Conservation (phyloP, 371 early-diverging fungal genomes). For the Mortierella sp. region DNA sequence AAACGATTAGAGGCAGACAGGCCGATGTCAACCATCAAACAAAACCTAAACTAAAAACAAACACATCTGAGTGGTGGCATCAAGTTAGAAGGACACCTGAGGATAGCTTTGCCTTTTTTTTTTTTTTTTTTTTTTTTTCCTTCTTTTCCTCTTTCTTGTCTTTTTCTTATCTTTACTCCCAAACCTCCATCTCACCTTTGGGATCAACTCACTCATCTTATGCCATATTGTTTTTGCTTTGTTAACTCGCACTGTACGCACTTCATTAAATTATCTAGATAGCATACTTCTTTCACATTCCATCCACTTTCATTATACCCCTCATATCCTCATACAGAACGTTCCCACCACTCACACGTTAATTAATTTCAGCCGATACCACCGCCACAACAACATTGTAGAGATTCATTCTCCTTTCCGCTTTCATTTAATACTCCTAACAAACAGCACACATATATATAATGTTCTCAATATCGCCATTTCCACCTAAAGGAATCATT, state of each 20-base stretch:
- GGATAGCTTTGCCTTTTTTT: neutral
- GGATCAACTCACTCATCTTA: neutral
- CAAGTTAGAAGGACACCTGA: neutral
- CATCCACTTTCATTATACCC: neutral
- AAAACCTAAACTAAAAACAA: neutral
- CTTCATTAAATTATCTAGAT: too few relatives aligned
- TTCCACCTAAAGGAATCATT: conserved; percentile 29
- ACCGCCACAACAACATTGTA: neutral
- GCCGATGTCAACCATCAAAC: neutral
- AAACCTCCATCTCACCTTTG: neutral
- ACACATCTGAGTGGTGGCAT: neutral
- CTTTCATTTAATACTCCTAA: neutral
- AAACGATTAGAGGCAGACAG: too few relatives aligned
- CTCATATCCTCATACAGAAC: neutral
- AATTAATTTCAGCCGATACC: neutral
- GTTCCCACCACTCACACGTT: neutral
- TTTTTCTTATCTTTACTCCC: neutral
- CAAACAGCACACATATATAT: neutral
- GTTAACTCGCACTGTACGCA: neutral
- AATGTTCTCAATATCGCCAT: conserved; percentile 45
- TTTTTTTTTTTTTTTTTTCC: neutral
- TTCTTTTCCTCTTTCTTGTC: neutral
- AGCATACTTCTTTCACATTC: too few relatives aligned
- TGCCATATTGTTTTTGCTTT: neutral
- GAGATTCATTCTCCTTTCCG: neutral